Base-by-base conservation (phyloP, 169 alveolate species). In the Eimeria praecox region DNA sequence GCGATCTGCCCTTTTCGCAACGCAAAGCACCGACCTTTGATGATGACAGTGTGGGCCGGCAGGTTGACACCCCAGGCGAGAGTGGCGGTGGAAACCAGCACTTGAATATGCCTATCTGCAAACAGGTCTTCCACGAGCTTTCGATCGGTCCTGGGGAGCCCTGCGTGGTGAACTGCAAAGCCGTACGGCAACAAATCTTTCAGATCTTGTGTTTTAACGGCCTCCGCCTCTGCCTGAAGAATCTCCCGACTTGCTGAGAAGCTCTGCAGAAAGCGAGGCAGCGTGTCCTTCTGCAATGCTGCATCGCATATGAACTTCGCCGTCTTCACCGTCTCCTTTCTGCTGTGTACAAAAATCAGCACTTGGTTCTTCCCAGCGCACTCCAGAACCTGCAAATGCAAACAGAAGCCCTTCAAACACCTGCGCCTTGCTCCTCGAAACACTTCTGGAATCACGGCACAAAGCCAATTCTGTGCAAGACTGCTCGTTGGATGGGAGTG, bases 51-150 rank as follows among this genome's bases (percentile, higher is more conserved):
- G 96, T 99, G 99, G 4, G 99, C 99, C 3, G 99, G 99, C 95
- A 99, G 98, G 97, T 99, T 99, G 56, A 99, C 99, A 44, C 99
- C 99, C 99, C 99, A 99, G 30, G 99, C 99, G 62, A 99, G 98
- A 38, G 99, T 99, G 40, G 99, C 98, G 5, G 99, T 99, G 49
- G 99, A 99, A 42, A 99, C 99, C 69, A 94, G 96, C 62, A 95
- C 96, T 97, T 99, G 98, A 38, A 99, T 97, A 96, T 98, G 99
- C 77, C 99, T 98, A 95, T 99, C 99, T 38, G 99, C 98, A 97
- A 99, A 99, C 78, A 99, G 97, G 90, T 99, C 99, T 98, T 99
- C 99, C 3, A 99, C 99, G 56, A 98, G 97, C 94, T 98, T 97
- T 49, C 99, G 96, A 97, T 99, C 99, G 30, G 99, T 98, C 78